Conservation (phyloP, 1,139 yeast species). For the Nakaseomyces uthaithaninus region DNA sequence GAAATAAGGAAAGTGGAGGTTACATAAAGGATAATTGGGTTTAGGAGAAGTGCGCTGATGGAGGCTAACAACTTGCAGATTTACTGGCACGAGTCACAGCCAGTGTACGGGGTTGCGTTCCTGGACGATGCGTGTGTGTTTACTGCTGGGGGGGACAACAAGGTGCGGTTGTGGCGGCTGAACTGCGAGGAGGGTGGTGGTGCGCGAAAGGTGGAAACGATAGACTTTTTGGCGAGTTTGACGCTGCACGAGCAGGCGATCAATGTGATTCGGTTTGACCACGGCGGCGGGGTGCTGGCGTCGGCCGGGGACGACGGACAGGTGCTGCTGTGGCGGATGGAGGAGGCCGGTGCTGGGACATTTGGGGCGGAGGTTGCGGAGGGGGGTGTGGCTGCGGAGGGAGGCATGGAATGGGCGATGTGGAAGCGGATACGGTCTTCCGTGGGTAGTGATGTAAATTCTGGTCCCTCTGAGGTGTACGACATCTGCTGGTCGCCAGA, state of each 20-base stretch:
- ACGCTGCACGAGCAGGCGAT: constrained; percentile 91
- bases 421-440: constrained; percentile 20
- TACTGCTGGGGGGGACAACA: constrained; percentile 94
- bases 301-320: constrained; percentile 95
- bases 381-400: constrained; percentile 35
- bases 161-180: constrained; percentile 53
- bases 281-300: constrained; percentile 60
- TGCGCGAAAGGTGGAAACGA: constrained; percentile 31
- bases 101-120: constrained; percentile 76
- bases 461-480: constrained; percentile 56
- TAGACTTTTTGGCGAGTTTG: constrained; percentile 67
- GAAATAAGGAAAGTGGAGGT: too few species aligned
- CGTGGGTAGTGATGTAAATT: constrained; percentile 7
- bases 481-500: constrained; percentile 92
- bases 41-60: too few species aligned
- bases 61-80: constrained; percentile 32
- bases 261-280: constrained; percentile 74
- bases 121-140: constrained; percentile 53
- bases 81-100: constrained; percentile 44
- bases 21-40: too few species aligned
- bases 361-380: constrained; percentile 13
- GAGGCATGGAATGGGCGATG: constrained; percentile 61
- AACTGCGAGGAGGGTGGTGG: constrained; percentile 25
- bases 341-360: too few species aligned
- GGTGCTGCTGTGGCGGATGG: constrained; percentile 65